Base-by-base conservation (phyloP, 73 alveolate genomes). In the Tetrahymena elliotti region DNA sequence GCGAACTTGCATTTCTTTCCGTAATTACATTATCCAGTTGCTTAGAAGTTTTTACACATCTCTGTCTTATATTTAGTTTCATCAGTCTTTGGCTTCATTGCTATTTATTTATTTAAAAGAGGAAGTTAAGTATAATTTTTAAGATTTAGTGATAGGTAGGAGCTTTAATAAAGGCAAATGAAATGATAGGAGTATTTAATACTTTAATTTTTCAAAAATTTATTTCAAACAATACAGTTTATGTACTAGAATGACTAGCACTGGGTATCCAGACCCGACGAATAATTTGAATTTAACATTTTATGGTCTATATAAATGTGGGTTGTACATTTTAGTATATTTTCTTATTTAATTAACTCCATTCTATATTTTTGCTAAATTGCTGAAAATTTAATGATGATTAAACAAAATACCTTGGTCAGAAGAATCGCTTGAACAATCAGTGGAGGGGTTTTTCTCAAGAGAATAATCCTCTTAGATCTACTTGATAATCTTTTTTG, bases 1-100 rank as follows among this genome's bases (percentile, higher is more conserved):
- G 99, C 99, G 93, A 98, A 98, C 52, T 98, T 96, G 97, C 99
- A 98, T 96, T 97, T 97, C 68, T 95, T 96, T 33, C 98, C 99
- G 92, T 98, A 98, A 52, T 95, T 96, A 96, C 99, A 98, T 38
- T 93, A 84, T 38, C 98, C 97, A 18, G 96, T 96, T 93, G 97
- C 99, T 93, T 98, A 96, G 98, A 99, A 98, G 96, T 98, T 98
- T 96, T 98, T 98, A 95, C 99, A 98, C 96, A 98, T 92, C 94
- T 98, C 99, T 20, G 99, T 98, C 95, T 98, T 98, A 96, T 95
- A 98, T 93, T 98, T 98, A 22, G 96, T 93, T 31, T 53, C 83
- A 82, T 93, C 96, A 3, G 92, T 93, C n/a, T 68, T 68, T 18
- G 88, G 88, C n/a, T 68, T 68, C 36, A n/a, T 31, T 24, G 88